These are phyloP conservation scores for Eucommia ulmoides DNA, from an alignment of 257 asterid genomes.

Conservation along the genomic window DNA sequence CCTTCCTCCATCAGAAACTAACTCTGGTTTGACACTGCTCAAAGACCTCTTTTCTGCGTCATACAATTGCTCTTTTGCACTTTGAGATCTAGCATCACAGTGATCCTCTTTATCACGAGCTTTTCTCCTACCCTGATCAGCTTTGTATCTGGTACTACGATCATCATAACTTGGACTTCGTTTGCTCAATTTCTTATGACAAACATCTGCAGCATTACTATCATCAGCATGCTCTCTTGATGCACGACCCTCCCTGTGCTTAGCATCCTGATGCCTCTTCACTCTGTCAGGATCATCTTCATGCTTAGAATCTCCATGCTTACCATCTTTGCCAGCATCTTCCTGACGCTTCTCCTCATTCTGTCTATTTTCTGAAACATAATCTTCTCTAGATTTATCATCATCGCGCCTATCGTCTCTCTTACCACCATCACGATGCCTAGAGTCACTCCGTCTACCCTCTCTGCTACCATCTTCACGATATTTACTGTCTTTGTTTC, in stretches of 20 bases:
- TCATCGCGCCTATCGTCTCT: conserved; percentile 40
- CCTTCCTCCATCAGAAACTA: conserved; percentile 51
- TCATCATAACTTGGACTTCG: conserved; percentile 63
- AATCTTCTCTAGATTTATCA: conserved; percentile 20
- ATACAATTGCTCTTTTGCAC: conserved; percentile 51
- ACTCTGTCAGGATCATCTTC: conserved; percentile 61
- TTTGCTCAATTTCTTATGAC: conserved; percentile 43
- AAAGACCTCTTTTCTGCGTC: conserved; percentile 55
- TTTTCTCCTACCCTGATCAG: conserved; percentile 70
- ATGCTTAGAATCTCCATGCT: conserved; percentile 42
- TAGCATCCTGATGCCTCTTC: conserved; percentile 50
- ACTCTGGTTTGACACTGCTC: conserved; percentile 35
- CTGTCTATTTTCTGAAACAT: not conserved
- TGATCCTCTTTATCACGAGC: conserved; percentile 57
- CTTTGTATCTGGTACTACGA: conserved; percentile 46
- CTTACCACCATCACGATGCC: conserved; percentile 41
- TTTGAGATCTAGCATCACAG: conserved; percentile 51
- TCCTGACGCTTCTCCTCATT: conserved; percentile 25
- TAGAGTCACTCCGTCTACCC: conserved; percentile 40
- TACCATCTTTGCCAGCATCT: conserved; percentile 43
- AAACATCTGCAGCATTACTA: conserved; percentile 38
- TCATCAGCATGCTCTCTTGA: conserved; percentile 59
- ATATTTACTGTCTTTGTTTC: conserved; percentile 40
- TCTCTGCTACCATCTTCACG: conserved; percentile 58
- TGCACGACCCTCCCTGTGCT: conserved; percentile 51